Conservation (phyloP, 345 rosid genomes). For the Salix viminalis region DNA sequence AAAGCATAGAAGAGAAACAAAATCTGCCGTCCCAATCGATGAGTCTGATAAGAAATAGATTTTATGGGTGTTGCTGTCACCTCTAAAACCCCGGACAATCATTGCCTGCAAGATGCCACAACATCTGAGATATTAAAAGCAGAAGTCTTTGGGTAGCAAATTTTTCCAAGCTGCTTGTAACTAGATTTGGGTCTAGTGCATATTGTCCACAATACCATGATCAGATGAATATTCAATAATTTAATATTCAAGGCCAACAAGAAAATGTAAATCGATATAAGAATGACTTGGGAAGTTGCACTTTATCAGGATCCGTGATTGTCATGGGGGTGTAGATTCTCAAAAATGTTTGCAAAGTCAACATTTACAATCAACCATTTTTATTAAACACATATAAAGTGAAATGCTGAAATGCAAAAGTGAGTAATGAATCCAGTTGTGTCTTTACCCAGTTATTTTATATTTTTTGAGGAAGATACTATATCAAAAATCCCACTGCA, state of each 20-base stretch:
- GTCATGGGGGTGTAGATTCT: no score
- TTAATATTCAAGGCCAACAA: neutral
- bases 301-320: neutral
- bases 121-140: neutral
- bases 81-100: slow-evolving; percentile 92
- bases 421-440: neutral
- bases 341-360: no score
- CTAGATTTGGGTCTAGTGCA: no score
- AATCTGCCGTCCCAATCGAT: slow-evolving; percentile 50
- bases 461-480: no score
- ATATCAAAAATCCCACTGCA: no score
- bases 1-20: slow-evolving; percentile 60
- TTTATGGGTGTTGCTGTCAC: slow-evolving; percentile 66
- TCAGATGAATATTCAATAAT: neutral
- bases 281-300: neutral
- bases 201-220: no score
- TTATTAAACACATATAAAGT: neutral
- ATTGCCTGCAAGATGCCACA: slow-evolving; percentile 60
- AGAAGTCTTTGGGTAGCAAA: neutral
- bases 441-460: no score
- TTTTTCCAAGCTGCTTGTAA: neutral
- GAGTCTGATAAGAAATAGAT: slow-evolving; percentile 57
- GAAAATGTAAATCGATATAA: neutral
- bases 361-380: neutral
- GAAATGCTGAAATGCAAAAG: neutral